Conservation (phyloP, 2,329 filamentous ascomycete species). For the Pseudofabraea citricarpa region DNA sequence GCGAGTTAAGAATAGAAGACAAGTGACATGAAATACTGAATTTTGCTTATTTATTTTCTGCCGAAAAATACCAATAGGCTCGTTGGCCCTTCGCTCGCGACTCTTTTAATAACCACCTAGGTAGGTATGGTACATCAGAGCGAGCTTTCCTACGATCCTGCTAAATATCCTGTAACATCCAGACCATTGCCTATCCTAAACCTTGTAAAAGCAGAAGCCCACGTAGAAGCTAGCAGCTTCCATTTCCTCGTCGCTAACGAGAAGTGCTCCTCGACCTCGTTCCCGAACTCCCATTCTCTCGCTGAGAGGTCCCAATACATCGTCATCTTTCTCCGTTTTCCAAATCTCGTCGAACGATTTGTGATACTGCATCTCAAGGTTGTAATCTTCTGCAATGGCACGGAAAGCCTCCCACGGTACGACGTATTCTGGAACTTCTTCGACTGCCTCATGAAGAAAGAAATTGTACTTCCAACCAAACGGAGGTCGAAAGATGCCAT, state of each 20-base stretch:
- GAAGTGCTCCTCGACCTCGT: constrained; percentile 55
- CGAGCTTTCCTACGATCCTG: too few relatives aligned
- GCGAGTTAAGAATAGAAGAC: too few relatives aligned
- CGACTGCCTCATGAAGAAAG: constrained; percentile 91
- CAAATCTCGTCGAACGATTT: constrained; percentile 89
- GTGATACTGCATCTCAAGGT: constrained; percentile 90
- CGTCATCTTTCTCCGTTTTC: constrained; percentile 84
- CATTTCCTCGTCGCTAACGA: constrained; percentile 82
- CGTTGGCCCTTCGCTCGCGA: too few relatives aligned
- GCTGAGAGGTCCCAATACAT: constrained; percentile 74
- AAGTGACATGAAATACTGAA: too few relatives aligned
- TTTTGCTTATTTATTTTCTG: too few relatives aligned
- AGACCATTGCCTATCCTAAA: too few relatives aligned
- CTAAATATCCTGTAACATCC: too few relatives aligned
- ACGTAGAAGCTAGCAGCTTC: constrained; percentile 90
- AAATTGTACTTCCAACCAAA: constrained; percentile 99
- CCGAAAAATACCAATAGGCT: too few relatives aligned
- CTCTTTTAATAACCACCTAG: too few relatives aligned
- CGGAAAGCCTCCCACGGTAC: constrained; percentile 98
- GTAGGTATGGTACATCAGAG: too few relatives aligned
- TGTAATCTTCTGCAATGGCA: constrained; percentile 92
- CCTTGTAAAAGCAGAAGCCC: constrained; percentile 96
- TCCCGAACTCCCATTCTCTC: constrained; percentile 94
- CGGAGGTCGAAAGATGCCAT: constrained; percentile 88
- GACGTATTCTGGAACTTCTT: constrained; percentile 94